phyloP scores from a whole-genome alignment of 1,284 basidiomycete genomes.

The Pseudozyma thailandica region DNA sequence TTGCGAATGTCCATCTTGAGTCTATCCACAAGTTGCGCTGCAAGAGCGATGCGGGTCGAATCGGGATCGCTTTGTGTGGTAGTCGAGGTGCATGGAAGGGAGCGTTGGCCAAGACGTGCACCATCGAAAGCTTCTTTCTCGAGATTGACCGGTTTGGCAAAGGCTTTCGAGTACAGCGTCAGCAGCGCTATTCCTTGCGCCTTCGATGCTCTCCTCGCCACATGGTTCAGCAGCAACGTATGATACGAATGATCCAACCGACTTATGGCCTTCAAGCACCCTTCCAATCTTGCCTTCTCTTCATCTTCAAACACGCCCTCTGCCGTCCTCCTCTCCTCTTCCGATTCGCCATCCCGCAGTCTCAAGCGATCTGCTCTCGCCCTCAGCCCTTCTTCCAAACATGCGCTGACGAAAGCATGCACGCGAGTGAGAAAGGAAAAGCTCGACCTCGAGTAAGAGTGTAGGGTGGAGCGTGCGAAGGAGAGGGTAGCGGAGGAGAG shows the following conservation, averaged over 20 bases:
- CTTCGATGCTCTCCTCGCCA: conserved; percentile 84
- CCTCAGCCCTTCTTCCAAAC: conserved; percentile 15
- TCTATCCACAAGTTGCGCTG: conserved; percentile 21
- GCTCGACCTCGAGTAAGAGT: conserved; percentile 79
- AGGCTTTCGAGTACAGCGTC: conserved; percentile 77
- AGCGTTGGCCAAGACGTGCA: neutral
- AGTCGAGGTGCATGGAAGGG: neutral
- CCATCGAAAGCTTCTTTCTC: conserved; percentile 15
- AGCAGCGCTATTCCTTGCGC: conserved; percentile 93
- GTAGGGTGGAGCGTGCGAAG: conserved; percentile 78
- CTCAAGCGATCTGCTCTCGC: neutral
- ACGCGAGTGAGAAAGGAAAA: conserved; percentile 79
- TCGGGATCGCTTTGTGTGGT: neutral
- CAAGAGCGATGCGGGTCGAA: neutral
- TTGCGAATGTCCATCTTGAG: conserved; percentile 45
- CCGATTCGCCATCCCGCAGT: neutral
- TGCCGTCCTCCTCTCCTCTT: neutral
- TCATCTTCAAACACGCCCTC: conserved; percentile 1
- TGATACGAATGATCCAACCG: conserved; percentile 82
- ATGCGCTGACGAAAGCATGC: conserved; percentile 23
- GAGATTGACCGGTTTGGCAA: conserved; percentile 40
- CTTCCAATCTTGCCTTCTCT: conserved; percentile 9
- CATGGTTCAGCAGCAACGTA: conserved; percentile 86
- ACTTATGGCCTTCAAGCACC: conserved; percentile 18
- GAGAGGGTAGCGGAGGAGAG: conserved; percentile 61